Percentiles rank a stretch among this genome's conserved stretches.
Conservation (phyloP, 257 asterid genomes). For the Solanum medicagineum region DNA sequence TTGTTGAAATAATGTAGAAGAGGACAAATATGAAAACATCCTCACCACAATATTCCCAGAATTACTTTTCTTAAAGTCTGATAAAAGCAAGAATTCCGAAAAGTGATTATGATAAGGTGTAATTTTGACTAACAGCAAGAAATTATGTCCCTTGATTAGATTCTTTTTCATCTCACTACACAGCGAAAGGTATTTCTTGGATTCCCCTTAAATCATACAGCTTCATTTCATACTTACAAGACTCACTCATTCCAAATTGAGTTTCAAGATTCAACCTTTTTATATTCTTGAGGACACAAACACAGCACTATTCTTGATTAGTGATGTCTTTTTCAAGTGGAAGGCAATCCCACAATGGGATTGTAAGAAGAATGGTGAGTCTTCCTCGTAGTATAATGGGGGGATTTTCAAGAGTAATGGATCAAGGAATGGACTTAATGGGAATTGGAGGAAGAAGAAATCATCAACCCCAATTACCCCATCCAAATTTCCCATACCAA, state of each 20-base stretch:
- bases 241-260: not conserved
- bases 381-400: conserved; percentile 55
- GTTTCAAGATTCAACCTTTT: not conserved
- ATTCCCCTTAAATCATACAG: not conserved
- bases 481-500: conserved; percentile 18
- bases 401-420: conserved; percentile 50
- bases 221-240: not conserved
- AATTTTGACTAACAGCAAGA: not conserved
- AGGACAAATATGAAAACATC: not conserved
- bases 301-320: not conserved
- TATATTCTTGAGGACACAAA: not conserved
- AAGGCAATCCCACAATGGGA: conserved; percentile 16
- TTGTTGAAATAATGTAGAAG: not conserved
- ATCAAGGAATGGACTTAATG: conserved; percentile 49
- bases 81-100: not conserved
- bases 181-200: not conserved
- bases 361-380: conserved; percentile 46
- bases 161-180: not conserved
- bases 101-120: not conserved
- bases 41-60: not conserved
- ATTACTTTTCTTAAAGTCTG: not conserved
- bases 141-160: not conserved
- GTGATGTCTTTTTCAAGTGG: conserved; percentile 18
- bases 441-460: conserved; percentile 23
- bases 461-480: conserved; percentile 10